Percentiles rank a stretch among this genome's conserved stretches.
Conservation (phyloP, 2,329 filamentous ascomycete species). For the Cryphonectria radicalis region DNA sequence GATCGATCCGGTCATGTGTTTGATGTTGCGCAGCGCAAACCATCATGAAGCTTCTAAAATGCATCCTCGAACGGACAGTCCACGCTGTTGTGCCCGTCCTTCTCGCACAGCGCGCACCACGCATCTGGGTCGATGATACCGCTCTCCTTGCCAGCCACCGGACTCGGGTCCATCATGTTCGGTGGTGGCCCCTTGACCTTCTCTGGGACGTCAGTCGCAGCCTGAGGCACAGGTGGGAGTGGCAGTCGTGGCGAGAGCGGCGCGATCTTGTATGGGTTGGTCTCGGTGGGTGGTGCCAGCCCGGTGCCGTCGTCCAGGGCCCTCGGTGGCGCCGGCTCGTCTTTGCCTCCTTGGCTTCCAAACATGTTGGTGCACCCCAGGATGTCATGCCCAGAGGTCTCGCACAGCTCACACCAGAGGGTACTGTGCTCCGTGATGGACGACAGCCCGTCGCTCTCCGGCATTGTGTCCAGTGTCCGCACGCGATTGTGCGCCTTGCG, state of each 20-base stretch:
- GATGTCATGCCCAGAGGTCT: constrained; percentile 89
- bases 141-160: constrained; percentile 77
- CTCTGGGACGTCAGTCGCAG: constrained; percentile 43
- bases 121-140: constrained; percentile 81
- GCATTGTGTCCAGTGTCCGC: constrained; percentile 68
- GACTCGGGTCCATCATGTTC: constrained; percentile 67
- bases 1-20: constrained; percentile 3
- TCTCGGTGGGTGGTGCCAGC: constrained; percentile 21
- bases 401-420: constrained; percentile 95
- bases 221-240: constrained; percentile 43
- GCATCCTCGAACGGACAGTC: constrained; percentile 92
- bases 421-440: constrained; percentile 72
- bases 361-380: constrained; percentile 93
- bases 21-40: constrained; percentile 21
- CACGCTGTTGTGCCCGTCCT: constrained; percentile 94
- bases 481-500: constrained; percentile 52
- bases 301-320: constrained; percentile 30
- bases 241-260: constrained; percentile 55
- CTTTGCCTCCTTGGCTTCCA: constrained; percentile 44
- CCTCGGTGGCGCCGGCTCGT: constrained; percentile 23
- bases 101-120: constrained; percentile 97
- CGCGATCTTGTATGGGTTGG: constrained; percentile 55
- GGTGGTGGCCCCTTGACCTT: constrained; percentile 56
- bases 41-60: constrained; percentile 49
- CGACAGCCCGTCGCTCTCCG: constrained; percentile 71